A percentile compares a stretch with the other conserved stretches of the same genome.
Evolutionary conservation across 2,329 filamentous ascomycete genomes (phyloP).

Genomic region (Cercospora sojina): DNA sequence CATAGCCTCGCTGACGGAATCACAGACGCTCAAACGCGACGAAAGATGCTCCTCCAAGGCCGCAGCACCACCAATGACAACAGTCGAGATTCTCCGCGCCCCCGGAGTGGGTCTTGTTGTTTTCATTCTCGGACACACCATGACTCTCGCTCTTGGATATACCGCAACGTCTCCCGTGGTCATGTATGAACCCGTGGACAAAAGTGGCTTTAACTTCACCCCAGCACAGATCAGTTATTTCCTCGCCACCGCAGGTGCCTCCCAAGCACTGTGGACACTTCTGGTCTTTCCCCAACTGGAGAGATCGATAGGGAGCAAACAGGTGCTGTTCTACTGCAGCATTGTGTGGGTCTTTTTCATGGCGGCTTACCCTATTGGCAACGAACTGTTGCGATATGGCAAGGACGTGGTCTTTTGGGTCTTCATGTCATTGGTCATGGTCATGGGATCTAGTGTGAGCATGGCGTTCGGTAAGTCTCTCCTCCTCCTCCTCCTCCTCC

Average conservation of each 20-base stretch:
- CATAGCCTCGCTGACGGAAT: background rate
- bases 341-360: slow-evolving; percentile 65
- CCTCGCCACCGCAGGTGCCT: slow-evolving; percentile 62
- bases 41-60: slow-evolving; percentile 10
- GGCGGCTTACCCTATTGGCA: slow-evolving; percentile 53
- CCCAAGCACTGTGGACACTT: slow-evolving; percentile 71
- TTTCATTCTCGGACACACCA: slow-evolving; percentile 63
- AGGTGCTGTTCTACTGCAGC: slow-evolving; percentile 60
- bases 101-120: slow-evolving; percentile 68
- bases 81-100: slow-evolving; percentile 56
- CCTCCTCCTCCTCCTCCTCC: background rate
- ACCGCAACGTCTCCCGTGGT: slow-evolving; percentile 69
- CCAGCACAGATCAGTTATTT: slow-evolving; percentile 64
- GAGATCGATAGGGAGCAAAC: slow-evolving; percentile 63
- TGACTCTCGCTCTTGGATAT: slow-evolving; percentile 68
- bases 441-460: slow-evolving; percentile 61
- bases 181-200: slow-evolving; percentile 60
- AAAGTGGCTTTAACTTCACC: slow-evolving; percentile 66
- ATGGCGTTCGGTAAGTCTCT: slow-evolving; percentile 62
- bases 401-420: slow-evolving; percentile 58
- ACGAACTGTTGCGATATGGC: slow-evolving; percentile 55
- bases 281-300: slow-evolving; percentile 69
- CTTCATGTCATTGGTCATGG: slow-evolving; percentile 45
- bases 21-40: slow-evolving; percentile 35
- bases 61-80: slow-evolving; percentile 44